Evolutionary conservation across 2,329 filamentous ascomycete genomes (phyloP).

Genomic region (Cladosporium sp.): DNA sequence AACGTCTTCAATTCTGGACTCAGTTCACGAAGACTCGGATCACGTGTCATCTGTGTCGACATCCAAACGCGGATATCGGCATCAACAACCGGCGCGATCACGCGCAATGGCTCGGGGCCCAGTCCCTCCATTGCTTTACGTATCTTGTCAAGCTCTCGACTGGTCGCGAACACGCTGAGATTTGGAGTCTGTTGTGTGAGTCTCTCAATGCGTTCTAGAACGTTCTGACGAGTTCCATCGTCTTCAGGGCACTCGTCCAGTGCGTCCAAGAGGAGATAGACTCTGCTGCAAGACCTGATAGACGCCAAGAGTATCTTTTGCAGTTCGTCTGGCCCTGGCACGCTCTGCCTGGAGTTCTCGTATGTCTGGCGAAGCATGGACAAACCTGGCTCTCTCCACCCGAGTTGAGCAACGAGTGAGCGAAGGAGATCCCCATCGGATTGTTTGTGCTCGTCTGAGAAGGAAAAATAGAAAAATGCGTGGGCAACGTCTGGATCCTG

Average conservation of each 20-base stretch:
- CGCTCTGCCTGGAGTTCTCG: conserved; percentile 12
- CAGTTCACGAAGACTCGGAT: conserved; percentile 15
- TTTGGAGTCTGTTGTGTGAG: conserved; percentile 16
- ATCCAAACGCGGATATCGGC: conserved; percentile 19
- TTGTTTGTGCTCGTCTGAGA: conserved; percentile 23
- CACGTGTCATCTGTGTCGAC: conserved; percentile 15
- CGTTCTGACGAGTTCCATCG: conserved; percentile 15
- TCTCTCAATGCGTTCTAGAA: conserved; percentile 15
- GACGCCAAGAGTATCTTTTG: conserved; percentile 18
- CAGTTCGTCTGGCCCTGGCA: conserved; percentile 18
- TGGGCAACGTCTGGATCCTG: conserved; percentile 17
- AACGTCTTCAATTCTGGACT: conserved; percentile 11
- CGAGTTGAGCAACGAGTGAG: conserved; percentile 21
- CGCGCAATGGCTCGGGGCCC: conserved; percentile 9
- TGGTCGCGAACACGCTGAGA: conserved; percentile 21
- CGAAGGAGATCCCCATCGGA: conserved; percentile 13
- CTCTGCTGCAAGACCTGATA: conserved; percentile 18
- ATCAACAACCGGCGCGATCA: conserved; percentile 12
- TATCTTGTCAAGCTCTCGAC: conserved; percentile 20
- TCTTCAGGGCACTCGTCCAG: conserved; percentile 31
- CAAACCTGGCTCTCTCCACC: conserved; percentile 15
- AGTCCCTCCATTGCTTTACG: conserved; percentile 15
- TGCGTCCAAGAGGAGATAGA: conserved; percentile 33
- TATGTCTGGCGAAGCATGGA: conserved; percentile 19
- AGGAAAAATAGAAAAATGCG: conserved; percentile 24